Evolutionary conservation across 73 alveolate species (phyloP), one percentile per base, ranked within the genome.

Genomic region (Paramecium sonneborni): DNA sequence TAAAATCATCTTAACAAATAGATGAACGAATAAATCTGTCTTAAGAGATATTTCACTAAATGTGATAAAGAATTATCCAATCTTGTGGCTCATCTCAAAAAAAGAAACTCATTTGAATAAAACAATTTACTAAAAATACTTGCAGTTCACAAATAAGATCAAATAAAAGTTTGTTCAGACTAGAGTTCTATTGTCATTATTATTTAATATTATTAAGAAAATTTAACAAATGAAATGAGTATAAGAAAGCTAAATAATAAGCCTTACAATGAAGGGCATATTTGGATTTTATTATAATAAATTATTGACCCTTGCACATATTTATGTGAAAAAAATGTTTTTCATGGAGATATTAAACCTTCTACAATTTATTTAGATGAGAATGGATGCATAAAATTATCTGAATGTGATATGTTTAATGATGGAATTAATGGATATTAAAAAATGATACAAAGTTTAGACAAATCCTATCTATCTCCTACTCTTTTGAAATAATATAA

Each of bases 271-370:
- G 87, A 74, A 37, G 87, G 87, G 32, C 87, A 74, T 74, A 37
- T 74, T 37, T 74, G 87, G 87, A 74, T 74, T 34, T 20, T 74
- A 20, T 23, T 74, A 35, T 11, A 74, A 74, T 74, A 74, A 35
- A 37, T 34, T 18, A 74, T 74, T 21, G 87, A 74, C 7, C 87
- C 87, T 14, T 74, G 56, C 10, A 21, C 55, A 35, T 74, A 74
- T 74, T 74, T 74, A 74, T 11, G 23, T 1, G 87, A 74, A 35
- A 74, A 35, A n/a, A 74, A 74, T 21, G 21, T 28, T 37, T n/a
- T 34, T n/a, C 87, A 74, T 74, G 87, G 87, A 38, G 87, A 74
- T 39, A 37, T 74, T 11, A 74, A 74, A 35, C 87, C 87, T 28
- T 37, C 67, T 12, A 74, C 56, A 28, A 20, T 74, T 34, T 74